Evolutionary conservation across 2,329 filamentous ascomycete genomes (phyloP), one percentile per base, ranked within the genome.

Genomic region (Sporothrix sp.): DNA sequence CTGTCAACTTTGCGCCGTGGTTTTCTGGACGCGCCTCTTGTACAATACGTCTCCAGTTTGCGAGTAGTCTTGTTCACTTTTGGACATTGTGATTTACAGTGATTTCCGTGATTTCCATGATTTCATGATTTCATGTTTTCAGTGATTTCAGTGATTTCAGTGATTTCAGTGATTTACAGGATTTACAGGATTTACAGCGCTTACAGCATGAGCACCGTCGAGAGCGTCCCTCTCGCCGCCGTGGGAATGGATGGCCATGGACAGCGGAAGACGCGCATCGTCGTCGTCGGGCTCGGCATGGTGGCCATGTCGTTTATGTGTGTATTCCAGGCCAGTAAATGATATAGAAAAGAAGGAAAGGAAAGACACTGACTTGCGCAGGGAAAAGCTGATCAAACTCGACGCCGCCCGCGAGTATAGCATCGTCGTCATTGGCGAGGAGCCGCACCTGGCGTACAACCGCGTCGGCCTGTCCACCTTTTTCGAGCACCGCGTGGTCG

Each of bases 201-300:
- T 10, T 14, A 37, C 16, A 16, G n/a, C 7, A 14, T 23, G 5
- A 14, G 23, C 37, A 10, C 10, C 13, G 37, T 13, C 37, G 23
- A 39, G 18, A 23, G 37, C 37, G 13, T 32, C 40, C 25, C 37
- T 47, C 14, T 13, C 33, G 43, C 13, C 3, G 10, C 21, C 21
- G 39, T 16, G 27, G 25, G 14, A 4, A 14, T 5, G 7, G 18
- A 36, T 33, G 28, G 11, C 30, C 39, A 25, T 14, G 9, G 33
- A 3, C 25, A 3, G 6, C 21, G 21, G 16, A 37, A 30, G 37
- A 36, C 37, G 9, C 38, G 47, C 20, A 43, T 49, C n/a, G 87
- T 94, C 2, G 81, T 95, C 33, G 87, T 95, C 35, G 89, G 89
- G 9, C 68, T 95, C 67, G 89, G 89, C 2, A 96, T 96, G 90